Evolutionary conservation across 2,329 filamentous ascomycete species (phyloP).

Genomic region (Neonectria hederae): DNA sequence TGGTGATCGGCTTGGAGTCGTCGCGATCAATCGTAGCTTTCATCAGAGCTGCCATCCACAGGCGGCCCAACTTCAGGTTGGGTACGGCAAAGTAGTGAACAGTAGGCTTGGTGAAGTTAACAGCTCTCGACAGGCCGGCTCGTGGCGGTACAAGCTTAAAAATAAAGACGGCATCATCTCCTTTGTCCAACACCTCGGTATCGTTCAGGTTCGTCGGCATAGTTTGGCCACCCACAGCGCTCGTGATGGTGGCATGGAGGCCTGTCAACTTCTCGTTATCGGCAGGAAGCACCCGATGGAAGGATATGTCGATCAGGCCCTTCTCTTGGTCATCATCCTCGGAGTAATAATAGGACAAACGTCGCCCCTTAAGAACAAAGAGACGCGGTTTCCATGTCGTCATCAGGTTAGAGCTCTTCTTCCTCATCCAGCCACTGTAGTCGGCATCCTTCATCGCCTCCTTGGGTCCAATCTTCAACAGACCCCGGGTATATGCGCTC

Average conservation of each 20-base stretch:
- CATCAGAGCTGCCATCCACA: slow-evolving; percentile 99
- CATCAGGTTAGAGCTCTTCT: slow-evolving; percentile 95
- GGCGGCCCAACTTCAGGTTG: slow-evolving; percentile 83
- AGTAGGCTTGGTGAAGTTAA: slow-evolving; percentile 97
- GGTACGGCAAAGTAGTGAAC: slow-evolving; percentile 98
- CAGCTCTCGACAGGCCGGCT: slow-evolving; percentile 84
- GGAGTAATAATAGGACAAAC: slow-evolving; percentile 95
- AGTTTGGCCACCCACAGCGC: slow-evolving; percentile 67
- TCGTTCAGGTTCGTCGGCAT: slow-evolving; percentile 62
- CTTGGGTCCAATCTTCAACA: slow-evolving; percentile 81
- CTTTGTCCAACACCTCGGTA: slow-evolving; percentile 51
- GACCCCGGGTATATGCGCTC: slow-evolving; percentile 88
- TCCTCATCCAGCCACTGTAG: slow-evolving; percentile 99
- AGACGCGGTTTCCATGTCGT: slow-evolving; percentile 96
- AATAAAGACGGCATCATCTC: slow-evolving; percentile 85
- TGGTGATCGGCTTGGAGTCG: slow-evolving; percentile 79
- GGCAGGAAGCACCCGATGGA: slow-evolving; percentile 93
- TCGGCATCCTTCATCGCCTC: slow-evolving; percentile 89
- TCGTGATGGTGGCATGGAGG: slow-evolving; percentile 90
- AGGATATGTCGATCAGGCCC: slow-evolving; percentile 96
- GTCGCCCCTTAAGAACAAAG: slow-evolving; percentile 92
- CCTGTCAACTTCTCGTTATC: slow-evolving; percentile 91
- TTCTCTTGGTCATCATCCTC: slow-evolving; percentile 93
- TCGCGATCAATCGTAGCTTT: slow-evolving; percentile 98
- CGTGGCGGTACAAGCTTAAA: slow-evolving; percentile 97